A percentile compares a stretch with the other conserved stretches of the same genome.
Evolutionary conservation across 2,329 filamentous ascomycete genomes (phyloP).

Genomic region (Fusarium sp.): DNA sequence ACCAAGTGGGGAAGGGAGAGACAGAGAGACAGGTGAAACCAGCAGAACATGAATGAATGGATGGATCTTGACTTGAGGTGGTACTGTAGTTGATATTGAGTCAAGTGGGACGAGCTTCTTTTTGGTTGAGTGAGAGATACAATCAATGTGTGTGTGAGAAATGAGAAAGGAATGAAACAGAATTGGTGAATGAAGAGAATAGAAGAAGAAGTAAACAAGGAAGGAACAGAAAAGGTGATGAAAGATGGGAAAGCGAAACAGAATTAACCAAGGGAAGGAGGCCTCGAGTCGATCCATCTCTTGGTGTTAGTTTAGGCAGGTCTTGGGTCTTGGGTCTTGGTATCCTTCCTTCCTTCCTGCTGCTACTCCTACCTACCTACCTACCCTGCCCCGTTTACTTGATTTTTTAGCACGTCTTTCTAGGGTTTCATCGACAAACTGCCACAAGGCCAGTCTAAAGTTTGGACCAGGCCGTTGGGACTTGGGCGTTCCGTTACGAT

Average conservation of each 20-base stretch:
- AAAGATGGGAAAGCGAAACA: conserved; percentile 9
- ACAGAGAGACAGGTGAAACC: conserved; percentile 35
- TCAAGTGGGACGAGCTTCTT: conserved; percentile 20
- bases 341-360: conserved; percentile 5
- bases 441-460: conserved; percentile 22
- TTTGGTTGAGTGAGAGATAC: conserved; percentile 12
- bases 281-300: conserved; percentile 33
- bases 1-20: conserved; percentile 35
- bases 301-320: conserved; percentile 10
- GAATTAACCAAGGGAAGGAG: conserved; percentile 24
- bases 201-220: conserved; percentile 18
- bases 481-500: conserved; percentile 12
- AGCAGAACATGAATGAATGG: conserved; percentile 21
- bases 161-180: conserved; percentile 2
- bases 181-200: conserved; percentile 12
- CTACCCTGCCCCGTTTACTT: conserved; percentile 12
- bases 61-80: not conserved
- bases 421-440: conserved; percentile 34
- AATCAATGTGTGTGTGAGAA: conserved; percentile 12
- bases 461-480: conserved; percentile 37
- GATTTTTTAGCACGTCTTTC: not conserved
- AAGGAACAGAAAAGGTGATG: conserved; percentile 2
- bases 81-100: conserved; percentile 12
- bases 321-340: conserved; percentile 6
- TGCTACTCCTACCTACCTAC: not conserved